phyloP scores from a whole-genome alignment of 148 eudicot genomes.

The Diospyros kaki region DNA sequence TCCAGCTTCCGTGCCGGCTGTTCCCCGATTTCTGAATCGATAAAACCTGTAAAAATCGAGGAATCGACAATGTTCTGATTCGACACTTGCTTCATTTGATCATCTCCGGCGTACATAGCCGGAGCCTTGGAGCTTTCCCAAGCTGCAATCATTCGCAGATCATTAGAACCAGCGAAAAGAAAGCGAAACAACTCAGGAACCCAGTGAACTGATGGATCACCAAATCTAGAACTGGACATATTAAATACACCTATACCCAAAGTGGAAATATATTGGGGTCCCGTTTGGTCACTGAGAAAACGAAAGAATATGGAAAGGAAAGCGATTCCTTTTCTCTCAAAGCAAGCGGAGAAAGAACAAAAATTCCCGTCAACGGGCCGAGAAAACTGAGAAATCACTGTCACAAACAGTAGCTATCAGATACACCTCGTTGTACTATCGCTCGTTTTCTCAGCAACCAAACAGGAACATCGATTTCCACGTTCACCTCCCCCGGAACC shows the following conservation, averaged over 20 bases:
- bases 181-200: neutral
- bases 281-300: neutral
- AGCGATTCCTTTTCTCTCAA: neutral
- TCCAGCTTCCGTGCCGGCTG: slow-evolving; percentile 65
- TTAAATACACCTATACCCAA: neutral
- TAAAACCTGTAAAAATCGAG: slow-evolving; percentile 13
- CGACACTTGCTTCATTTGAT: slow-evolving; percentile 18
- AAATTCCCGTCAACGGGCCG: slow-evolving; percentile 7
- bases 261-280: neutral
- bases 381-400: neutral
- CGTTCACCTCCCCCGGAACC: neutral
- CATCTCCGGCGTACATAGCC: slow-evolving; percentile 29
- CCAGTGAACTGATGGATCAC: neutral
- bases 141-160: slow-evolving; percentile 20
- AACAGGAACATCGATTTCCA: slow-evolving; percentile 14
- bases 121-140: slow-evolving; percentile 41
- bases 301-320: neutral
- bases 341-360: neutral
- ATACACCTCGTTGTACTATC: slow-evolving; percentile 6
- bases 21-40: slow-evolving; percentile 17
- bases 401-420: neutral
- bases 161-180: neutral
- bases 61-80: slow-evolving; percentile 25
- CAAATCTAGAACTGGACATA: neutral
- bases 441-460: slow-evolving; percentile 19